Percentiles rank a stretch among this genome's conserved stretches.
These are phyloP conservation scores for Dendrocalamus latiflorus DNA, from an alignment of 202 grass and related monocot genomes.

Conservation along the genomic window DNA sequence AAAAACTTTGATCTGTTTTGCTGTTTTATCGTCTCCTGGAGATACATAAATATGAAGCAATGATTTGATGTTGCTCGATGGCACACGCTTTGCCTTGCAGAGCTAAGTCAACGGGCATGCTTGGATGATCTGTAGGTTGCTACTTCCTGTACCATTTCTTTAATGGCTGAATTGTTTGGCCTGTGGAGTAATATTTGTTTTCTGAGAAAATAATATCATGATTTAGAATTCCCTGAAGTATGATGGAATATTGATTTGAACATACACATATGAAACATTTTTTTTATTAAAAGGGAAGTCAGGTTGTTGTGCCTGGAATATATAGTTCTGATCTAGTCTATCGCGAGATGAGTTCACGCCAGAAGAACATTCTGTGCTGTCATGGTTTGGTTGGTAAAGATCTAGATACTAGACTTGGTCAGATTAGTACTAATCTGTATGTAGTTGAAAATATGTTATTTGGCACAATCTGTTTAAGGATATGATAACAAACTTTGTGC, in stretches of 20 bases:
- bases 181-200: background rate
- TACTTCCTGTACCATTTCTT: background rate
- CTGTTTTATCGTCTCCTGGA: background rate
- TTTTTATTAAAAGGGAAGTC: background rate
- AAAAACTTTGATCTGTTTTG: background rate
- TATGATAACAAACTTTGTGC: background rate
- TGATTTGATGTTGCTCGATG: background rate
- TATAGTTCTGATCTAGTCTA: background rate
- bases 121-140: background rate
- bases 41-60: background rate
- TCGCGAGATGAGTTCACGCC: background rate
- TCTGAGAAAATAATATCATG: background rate
- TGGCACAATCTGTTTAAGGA: too few relatives aligned
- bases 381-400: background rate
- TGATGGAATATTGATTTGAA: background rate
- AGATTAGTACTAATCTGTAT: background rate
- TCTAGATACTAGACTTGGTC: background rate
- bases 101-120: slow-evolving; percentile 26
- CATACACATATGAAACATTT: background rate
- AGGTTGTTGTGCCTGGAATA: background rate
- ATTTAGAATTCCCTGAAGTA: background rate
- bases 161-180: background rate
- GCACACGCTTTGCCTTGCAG: background rate
- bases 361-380: background rate
- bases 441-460: background rate